Evolutionary conservation across 495 filamentous ascomycete species (phyloP), one percentile per base, ranked within the genome.

Genomic region (Trichoderma virens): DNA sequence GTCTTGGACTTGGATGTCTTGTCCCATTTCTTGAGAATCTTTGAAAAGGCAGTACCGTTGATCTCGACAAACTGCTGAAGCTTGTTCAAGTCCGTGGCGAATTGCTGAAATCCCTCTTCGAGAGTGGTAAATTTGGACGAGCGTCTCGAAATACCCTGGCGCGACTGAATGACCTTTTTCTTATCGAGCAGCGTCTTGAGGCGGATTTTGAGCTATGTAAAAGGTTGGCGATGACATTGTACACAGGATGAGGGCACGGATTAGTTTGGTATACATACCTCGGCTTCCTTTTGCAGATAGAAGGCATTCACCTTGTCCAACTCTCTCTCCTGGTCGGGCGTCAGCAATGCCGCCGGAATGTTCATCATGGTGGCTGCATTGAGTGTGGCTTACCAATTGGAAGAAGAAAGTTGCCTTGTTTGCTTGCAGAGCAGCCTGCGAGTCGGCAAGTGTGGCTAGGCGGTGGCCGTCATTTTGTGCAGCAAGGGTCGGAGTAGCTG

Each of bases 1-100:
- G 93, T 97, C 70, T 92, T 91, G 62, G 94, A 98, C 84, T 98
- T 98, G 64, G 93, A 96, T 20, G 95, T 96, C 83, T 98, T 98
- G 76, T 98, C 94, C 94, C 94, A 98, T 85, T 98, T 98, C 79
- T 98, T 98, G 61, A 98, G 81, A 54, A 98, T 98, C 74, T 98
- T 98, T 25, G 94, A 97, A 74, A 97, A 95, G 28, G 92, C 94
- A 13, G 90, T 96, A 68, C 93, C 93, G 75, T 98, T 98, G 70
- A 97, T 90, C 71, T 97, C 93, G 61, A 98, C 91, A 71, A 98
- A 98, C 82, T 98, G 94, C 74, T 98, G 93, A 54, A 98, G 80
- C 75, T 98, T 98, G 76, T 96, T 95, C 41, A 98, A 74, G 71
- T 98, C 94, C 67, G 90, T 92, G 72, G 92, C 91, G 72, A 98